Base-by-base conservation (phyloP, 768 basidiomycete species). In the Boletus huronensis region DNA sequence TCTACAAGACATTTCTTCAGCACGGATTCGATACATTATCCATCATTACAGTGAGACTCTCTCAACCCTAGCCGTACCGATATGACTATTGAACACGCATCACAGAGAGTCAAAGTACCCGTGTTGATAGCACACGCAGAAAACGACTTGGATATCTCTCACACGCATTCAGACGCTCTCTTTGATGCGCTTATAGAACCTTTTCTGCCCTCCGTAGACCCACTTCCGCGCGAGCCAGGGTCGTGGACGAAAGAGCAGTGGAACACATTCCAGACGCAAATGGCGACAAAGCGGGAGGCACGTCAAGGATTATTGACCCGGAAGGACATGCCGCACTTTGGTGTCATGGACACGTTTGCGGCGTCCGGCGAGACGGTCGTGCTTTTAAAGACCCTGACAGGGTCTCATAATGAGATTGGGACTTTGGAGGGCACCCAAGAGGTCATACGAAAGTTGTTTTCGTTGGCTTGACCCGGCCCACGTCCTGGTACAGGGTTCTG, bases 91-190 rank as follows among this genome's bases (percentile, higher is more conserved):
- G 41, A 61, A 49, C 17, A 21, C 48, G 23, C 35, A 21, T 35
- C 28, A 35, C 63, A 91, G 89, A 75, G 78, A 53, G 80, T 91
- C 60, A 81, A 82, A 59, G 80, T 81, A 0, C 83, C 87, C 9
- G 78, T 89, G 7, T 73, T 93, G 35, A 78, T 94, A 58, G 83
- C 79, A 0, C 92, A 94, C 67, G 83, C 91, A 7, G 75, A 79
- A 56, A 77, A 92, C 66, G 92, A 94, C 70, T 75, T 72, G 60
- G 85, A 89, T 23, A 91, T 93, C 44, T 84, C 85, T 0, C 76
- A 82, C 59, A 73, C 78, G 0, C 91, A 94, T 65, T 85, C 91
- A 0, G 74, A 77, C 14, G 70, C 75, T 0, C 79, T 94, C 23
- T 91, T 91, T 70, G 76, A 87, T 28, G 74, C 79, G 0, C 80